Evolutionary conservation across 805 yeast species (phyloP).

Genomic region (Candida peoriensis): DNA sequence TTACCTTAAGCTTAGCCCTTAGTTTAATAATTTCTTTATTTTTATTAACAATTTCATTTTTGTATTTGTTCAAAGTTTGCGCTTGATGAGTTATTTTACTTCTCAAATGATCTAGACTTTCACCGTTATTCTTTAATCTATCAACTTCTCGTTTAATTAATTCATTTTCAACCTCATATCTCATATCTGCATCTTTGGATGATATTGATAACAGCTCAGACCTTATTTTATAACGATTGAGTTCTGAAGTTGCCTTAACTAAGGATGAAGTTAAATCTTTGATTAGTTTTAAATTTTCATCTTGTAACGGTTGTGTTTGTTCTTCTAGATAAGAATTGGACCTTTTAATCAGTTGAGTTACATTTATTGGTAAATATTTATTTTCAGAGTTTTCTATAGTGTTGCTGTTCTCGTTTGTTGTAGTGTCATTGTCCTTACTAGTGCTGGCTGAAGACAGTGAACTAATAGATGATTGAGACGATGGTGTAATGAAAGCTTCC

Average conservation of each 20-base stretch:
- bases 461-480: conserved; percentile 12
- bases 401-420: neutral
- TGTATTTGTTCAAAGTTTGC: conserved; percentile 39
- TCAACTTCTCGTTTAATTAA: conserved; percentile 44
- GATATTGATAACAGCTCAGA: conserved; percentile 38
- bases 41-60: conserved; percentile 36
- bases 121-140: conserved; percentile 28
- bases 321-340: conserved; percentile 1
- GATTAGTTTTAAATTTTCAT: conserved; percentile 11
- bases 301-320: conserved; percentile 2
- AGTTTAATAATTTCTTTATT: conserved; percentile 36
- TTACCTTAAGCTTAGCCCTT: neutral
- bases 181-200: conserved; percentile 37
- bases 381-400: no score
- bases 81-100: conserved; percentile 36
- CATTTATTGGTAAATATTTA: neutral
- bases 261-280: conserved; percentile 19
- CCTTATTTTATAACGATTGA: conserved; percentile 31
- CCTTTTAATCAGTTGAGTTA: conserved; percentile 3
- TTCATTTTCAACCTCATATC: conserved; percentile 42
- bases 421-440: neutral
- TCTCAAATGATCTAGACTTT: conserved; percentile 31
- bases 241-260: conserved; percentile 23
- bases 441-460: neutral
- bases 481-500: neutral